Conservation (phyloP, 1,139 yeast genomes). For the Scheffersomyces illinoinensis region DNA sequence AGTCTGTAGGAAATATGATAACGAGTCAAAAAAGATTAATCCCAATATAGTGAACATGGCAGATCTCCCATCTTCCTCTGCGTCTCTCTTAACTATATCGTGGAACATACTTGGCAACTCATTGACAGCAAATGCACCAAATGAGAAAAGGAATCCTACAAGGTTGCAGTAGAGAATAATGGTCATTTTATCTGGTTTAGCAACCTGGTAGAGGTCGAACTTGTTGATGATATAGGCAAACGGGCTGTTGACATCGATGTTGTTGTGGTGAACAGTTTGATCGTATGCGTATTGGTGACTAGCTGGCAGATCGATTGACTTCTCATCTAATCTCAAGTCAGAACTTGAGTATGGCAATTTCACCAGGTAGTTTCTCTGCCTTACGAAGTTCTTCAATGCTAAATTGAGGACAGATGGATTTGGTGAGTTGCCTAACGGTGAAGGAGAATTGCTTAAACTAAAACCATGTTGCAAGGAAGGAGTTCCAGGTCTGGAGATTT, state of each 20-base stretch:
- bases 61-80: conserved; percentile 19
- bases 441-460: background rate
- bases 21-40: conserved; percentile 30
- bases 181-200: conserved; percentile 41
- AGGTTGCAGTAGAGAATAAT: conserved; percentile 39
- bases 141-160: conserved; percentile 34
- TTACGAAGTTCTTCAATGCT: conserved; percentile 12
- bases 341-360: conserved; percentile 37
- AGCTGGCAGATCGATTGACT: conserved; percentile 12
- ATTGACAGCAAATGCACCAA: conserved; percentile 31
- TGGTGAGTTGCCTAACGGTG: background rate
- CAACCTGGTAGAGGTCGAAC: conserved; percentile 15
- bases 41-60: conserved; percentile 24
- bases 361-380: conserved; percentile 28
- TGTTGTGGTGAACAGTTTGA: conserved; percentile 18
- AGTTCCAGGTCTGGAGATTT: conserved; percentile 17
- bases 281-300: conserved; percentile 10
- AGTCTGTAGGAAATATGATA: conserved; percentile 39
- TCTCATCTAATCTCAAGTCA: conserved; percentile 32
- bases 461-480: conserved; percentile 3
- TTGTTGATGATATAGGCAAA: conserved; percentile 18
- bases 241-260: conserved; percentile 21
- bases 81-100: conserved; percentile 11
- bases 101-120: conserved; percentile 25
- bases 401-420: background rate